phyloP scores from a whole-genome alignment of 1,139 yeast species.

The Entelexis paramagnoliae region DNA sequence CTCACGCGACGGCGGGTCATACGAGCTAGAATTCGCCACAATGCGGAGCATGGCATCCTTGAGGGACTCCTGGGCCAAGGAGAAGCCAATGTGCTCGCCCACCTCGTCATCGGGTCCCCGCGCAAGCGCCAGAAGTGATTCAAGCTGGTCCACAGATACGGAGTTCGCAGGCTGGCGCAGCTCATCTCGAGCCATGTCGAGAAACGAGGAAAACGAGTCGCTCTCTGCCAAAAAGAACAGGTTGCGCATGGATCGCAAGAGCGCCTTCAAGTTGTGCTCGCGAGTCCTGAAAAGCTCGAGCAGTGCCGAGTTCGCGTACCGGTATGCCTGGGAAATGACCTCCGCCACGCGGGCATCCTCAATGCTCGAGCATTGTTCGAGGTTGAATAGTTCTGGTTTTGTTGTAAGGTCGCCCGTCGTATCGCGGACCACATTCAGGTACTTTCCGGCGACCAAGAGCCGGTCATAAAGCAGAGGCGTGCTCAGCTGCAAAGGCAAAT shows the following conservation, averaged over 20 bases:
- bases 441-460: constrained; percentile 74
- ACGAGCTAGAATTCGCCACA: background rate
- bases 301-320: constrained; percentile 56
- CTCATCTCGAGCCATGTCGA: background rate
- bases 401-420: constrained; percentile 36
- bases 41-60: constrained; percentile 25
- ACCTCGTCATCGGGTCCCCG: constrained; percentile 13
- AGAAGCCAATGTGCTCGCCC: constrained; percentile 1
- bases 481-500: constrained; percentile 56
- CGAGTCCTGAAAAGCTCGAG: constrained; percentile 53
- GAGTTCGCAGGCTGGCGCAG: constrained; percentile 34
- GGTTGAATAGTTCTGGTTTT: constrained; percentile 23
- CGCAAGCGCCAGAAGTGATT: constrained; percentile 34
- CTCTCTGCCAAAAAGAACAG: constrained; percentile 27
- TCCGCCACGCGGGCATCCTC: constrained; percentile 49
- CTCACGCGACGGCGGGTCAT: background rate
- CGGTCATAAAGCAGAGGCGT: constrained; percentile 49
- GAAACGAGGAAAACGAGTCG: constrained; percentile 5
- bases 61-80: constrained; percentile 6
- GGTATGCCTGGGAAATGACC: constrained; percentile 52
- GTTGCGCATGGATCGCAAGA: constrained; percentile 37
- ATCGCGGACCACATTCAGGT: constrained; percentile 58
- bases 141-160: constrained; percentile 36
- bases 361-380: constrained; percentile 36
- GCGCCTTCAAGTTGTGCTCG: constrained; percentile 38